Base-by-base conservation (phyloP, 2,329 filamentous ascomycete species). In the Penicillium thymicola region DNA sequence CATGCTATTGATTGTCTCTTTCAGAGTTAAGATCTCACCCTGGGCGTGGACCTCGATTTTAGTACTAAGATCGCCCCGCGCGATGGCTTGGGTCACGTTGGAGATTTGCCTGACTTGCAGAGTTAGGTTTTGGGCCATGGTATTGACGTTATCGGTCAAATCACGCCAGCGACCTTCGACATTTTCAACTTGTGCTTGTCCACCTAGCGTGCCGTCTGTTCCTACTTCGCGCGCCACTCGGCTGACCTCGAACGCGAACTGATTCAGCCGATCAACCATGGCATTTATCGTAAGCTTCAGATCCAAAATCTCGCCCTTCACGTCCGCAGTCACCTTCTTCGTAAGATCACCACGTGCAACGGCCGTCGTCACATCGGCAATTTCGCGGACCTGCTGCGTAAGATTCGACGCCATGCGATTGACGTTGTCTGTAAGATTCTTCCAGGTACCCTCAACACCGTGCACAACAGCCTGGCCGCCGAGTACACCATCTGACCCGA, bases 1-100 rank as follows among this genome's bases (percentile, higher is more conserved):
- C 92, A 96, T 96, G 83, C 96, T 92, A 73, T 96, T 96, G 77
- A 96, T 95, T 45, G 92, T 97, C 71, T 94, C 90, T 72, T 96
- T 96, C 54, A 97, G 76, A 1, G 95, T 86, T 64, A 93, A 84
- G 60, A 97, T 95, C 75, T 97, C 92, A 72, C 92, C 92, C 75
- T 92, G 90, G 47, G 92, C 92, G 67, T 95, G 88, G 13, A 97
- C 92, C 62, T 94, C 89, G 67, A 97, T 96, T 76, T 93, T 93
- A 71, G 92, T 89, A 72, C 89, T 94, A 86, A 97, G 92, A 76
- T 96, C 90, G 65, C 92, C 92, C 67, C 92, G 90, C 60, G 91
- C 91, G 75, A 96, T 96, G 61, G 91, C 91, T 73, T 95, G 91
- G 1, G 91, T 96, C 67, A 96, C 92, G 51, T 90, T 89, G 1